A percentile compares a stretch with the other conserved stretches of the same genome.
Evolutionary conservation across 805 yeast genomes (phyloP).

Genomic region (Kazachstania taianensis): DNA sequence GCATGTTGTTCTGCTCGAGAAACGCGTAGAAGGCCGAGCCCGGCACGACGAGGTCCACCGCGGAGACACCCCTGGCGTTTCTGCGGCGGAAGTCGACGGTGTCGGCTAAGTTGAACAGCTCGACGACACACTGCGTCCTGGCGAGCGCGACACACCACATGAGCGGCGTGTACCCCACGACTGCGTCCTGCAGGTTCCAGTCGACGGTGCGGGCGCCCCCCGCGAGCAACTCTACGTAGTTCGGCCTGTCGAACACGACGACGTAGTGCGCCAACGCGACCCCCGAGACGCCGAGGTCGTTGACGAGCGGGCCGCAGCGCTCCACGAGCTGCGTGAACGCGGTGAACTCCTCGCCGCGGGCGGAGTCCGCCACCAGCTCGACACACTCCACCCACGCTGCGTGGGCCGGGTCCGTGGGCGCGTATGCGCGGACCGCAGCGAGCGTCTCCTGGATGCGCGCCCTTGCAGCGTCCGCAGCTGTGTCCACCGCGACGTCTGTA

Average conservation of each 20-base stretch:
- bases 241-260: constrained; percentile 41
- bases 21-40: constrained; percentile 49
- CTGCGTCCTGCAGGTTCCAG: constrained; percentile 40
- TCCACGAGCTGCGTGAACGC: constrained; percentile 13
- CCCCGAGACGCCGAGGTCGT: constrained; percentile 29
- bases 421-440: background rate
- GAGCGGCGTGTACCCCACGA: constrained; percentile 53
- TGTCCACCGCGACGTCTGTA: background rate
- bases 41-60: constrained; percentile 47
- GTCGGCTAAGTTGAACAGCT: constrained; percentile 54
- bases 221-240: constrained; percentile 39
- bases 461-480: background rate
- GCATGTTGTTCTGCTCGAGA: constrained; percentile 42
- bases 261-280: constrained; percentile 43
- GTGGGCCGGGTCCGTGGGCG: background rate
- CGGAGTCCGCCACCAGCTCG: constrained; percentile 15
- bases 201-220: constrained; percentile 29
- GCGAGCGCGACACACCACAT: constrained; percentile 80
- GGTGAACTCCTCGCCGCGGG: constrained; percentile 15
- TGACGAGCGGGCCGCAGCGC: constrained; percentile 12
- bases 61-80: constrained; percentile 28
- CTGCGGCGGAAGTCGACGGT: constrained; percentile 38
- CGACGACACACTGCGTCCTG: constrained; percentile 43
- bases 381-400: constrained; percentile 17
- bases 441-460: background rate